These are phyloP conservation scores for Diplodia mutila DNA, from an alignment of 2,329 filamentous ascomycete species.

Conservation along the genomic window DNA sequence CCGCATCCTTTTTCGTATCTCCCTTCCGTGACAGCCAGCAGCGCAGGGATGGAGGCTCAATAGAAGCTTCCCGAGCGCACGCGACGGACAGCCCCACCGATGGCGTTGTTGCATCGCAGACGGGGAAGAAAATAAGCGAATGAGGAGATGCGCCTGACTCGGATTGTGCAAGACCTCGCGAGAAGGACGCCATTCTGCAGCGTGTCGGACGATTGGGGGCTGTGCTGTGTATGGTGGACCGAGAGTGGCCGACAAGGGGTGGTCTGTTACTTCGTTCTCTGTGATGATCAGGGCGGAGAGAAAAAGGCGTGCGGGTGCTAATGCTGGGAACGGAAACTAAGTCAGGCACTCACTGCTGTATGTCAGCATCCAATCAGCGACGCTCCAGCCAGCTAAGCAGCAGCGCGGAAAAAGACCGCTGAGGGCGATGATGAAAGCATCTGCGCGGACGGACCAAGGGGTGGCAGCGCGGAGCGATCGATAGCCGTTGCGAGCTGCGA, in stretches of 20 bases:
- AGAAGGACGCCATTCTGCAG: neutral
- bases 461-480: neutral
- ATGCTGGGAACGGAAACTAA: neutral
- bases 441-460: neutral
- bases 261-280: too few relatives aligned
- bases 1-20: too few relatives aligned
- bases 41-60: too few relatives aligned
- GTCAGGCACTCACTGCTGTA: neutral
- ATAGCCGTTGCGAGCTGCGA: neutral
- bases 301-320: neutral
- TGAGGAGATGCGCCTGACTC: neutral
- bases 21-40: too few relatives aligned
- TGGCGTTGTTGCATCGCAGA: neutral
- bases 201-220: neutral
- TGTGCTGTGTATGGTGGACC: neutral
- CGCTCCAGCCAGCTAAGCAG: neutral
- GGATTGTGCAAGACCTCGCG: neutral
- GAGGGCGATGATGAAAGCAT: neutral
- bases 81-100: neutral
- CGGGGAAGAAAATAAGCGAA: neutral
- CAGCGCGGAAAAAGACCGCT: neutral
- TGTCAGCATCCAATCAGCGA: constrained; percentile 8
- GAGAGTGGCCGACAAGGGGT: neutral
- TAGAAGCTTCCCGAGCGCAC: neutral
- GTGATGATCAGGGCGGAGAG: constrained; percentile 16